Conservation (phyloP, 805 yeast species). For the Kluyveromyces dobzhanskii region DNA sequence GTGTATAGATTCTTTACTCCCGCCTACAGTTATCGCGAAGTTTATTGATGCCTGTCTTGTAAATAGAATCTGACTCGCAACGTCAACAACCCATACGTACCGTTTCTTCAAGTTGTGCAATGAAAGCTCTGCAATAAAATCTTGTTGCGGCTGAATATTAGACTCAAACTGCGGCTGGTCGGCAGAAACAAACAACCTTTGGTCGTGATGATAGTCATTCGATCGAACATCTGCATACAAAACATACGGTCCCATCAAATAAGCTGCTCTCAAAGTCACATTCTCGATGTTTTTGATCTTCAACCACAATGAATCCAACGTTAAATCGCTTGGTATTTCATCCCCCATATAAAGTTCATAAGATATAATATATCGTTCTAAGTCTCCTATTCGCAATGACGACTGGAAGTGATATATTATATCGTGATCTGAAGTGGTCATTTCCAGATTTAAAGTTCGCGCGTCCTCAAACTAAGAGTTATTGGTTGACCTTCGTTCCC, state of each 20-base stretch:
- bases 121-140: constrained; percentile 50
- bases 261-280: constrained; percentile 49
- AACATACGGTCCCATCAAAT: constrained; percentile 68
- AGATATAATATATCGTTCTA: constrained; percentile 45
- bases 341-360: constrained; percentile 36
- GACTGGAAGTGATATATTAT: constrained; percentile 33
- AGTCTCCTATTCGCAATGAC: constrained; percentile 49
- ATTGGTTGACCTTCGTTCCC: too few species aligned
- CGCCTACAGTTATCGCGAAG: constrained; percentile 52
- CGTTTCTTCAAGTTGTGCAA: constrained; percentile 51
- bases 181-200: constrained; percentile 52
- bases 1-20: constrained; percentile 26
- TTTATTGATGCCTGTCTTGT: constrained; percentile 51
- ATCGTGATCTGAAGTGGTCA: constrained; percentile 7
- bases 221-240: constrained; percentile 62
- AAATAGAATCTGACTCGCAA: constrained; percentile 63
- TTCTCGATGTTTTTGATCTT: constrained; percentile 55
- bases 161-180: constrained; percentile 75
- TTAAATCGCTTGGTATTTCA: constrained; percentile 20
- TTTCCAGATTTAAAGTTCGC: background rate
- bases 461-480: too few species aligned
- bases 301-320: constrained; percentile 37
- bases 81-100: constrained; percentile 65
- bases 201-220: constrained; percentile 43
- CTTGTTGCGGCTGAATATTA: constrained; percentile 60